Evolutionary conservation across 257 asterid genomes (phyloP), one percentile per base, ranked within the genome.

Genomic region (Leptodermis oblonga): DNA sequence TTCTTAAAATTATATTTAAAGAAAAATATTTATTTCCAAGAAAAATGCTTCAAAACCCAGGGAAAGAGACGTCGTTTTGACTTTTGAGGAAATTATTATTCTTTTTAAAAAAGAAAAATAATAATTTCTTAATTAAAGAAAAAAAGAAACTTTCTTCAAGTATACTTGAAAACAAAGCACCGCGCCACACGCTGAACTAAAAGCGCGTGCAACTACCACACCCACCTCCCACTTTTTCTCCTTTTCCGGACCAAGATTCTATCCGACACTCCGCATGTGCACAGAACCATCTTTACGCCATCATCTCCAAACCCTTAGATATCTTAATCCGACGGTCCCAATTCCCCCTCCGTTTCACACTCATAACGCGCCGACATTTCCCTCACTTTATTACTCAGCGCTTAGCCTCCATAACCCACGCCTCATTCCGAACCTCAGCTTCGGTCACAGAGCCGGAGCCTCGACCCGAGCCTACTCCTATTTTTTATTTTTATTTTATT

Each of bases 401-500:
- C 64, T 58, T 81, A 46, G 85, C 65, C 71, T 46, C 75, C 83
- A 63, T 20, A 36, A 63, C 48, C 37, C 82, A 15, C 37, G n/a
- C 82, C 86, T 65, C 25, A n/a, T 0, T 20, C 87, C 82, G 0
- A n/a, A 41, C 79, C 86, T 36, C 5, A 82, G 84, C 61, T 62
- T 72, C 83, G 80, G 77, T 9, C 4, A 69, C 73, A 71, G 68
- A 69, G 74, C 83, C 69, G 26, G 45, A 45, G 81, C 22, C 62
- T 73, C 70, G 59, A 15, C 12, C 49, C 76, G 49, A 77, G 53
- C 73, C 79, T 74, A 25, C 4, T 1, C 58, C 45, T 33, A 73
- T 56, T 23, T 30, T 76, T 62, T 17, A 5, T 43, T 56, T 14
- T 17, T 46, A 9, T 46, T 3, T 23, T 37, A 2, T 28, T 65